Conservation (phyloP, 106 monocot genomes). For the Alisma plantagoaquatica region DNA sequence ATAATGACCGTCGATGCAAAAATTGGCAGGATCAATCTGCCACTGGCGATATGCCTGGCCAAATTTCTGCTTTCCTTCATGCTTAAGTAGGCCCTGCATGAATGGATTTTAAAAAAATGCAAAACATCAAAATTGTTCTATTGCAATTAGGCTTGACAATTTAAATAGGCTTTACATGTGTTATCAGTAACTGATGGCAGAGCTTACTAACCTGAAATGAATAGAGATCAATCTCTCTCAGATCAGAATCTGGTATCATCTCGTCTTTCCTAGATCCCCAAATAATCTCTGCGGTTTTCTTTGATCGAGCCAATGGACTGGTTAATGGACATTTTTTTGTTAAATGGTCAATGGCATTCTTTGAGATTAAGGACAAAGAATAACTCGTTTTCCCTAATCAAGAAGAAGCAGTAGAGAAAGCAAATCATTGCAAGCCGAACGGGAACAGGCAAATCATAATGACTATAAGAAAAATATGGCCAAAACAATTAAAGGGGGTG, state of each 20-base stretch:
- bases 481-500: too few relatives aligned
- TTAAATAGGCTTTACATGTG: too few relatives aligned
- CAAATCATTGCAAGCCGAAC: too few relatives aligned
- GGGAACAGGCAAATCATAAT: too few relatives aligned
- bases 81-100: conserved; percentile 72
- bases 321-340: conserved; percentile 2
- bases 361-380: too few relatives aligned
- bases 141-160: too few relatives aligned
- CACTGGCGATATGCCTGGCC: conserved; percentile 52
- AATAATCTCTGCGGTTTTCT: conserved; percentile 84
- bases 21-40: conserved; percentile 86
- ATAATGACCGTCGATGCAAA: conserved; percentile 83
- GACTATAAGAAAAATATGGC: too few relatives aligned
- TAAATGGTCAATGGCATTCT: too few relatives aligned
- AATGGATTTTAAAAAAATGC: background rate
- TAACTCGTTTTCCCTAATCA: too few relatives aligned
- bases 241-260: conserved; percentile 49
- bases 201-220: conserved; percentile 89
- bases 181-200: too few relatives aligned
- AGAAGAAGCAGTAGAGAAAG: too few relatives aligned
- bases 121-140: background rate
- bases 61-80: conserved; percentile 71
- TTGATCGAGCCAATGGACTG: conserved; percentile 80
- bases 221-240: conserved; percentile 93
- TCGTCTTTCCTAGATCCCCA: conserved; percentile 56